Percentiles rank a stretch among this genome's conserved stretches.
Conservation (phyloP, 306 rosid genomes). For the Sicyos baderoa region DNA sequence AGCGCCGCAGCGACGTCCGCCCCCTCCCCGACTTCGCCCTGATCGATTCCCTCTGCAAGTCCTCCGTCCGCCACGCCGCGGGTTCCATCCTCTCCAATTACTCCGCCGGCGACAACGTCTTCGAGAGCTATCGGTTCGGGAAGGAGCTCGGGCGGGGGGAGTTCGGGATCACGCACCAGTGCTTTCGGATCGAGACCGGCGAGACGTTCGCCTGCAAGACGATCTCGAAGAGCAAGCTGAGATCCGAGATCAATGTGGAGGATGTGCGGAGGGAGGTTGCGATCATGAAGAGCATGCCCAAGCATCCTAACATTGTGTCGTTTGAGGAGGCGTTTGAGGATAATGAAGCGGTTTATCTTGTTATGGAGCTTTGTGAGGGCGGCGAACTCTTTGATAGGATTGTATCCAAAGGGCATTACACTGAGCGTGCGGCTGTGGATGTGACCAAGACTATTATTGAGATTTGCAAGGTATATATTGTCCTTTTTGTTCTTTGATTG, state of each 20-base stretch:
- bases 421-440: constrained; percentile 77
- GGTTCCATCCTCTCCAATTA: constrained; percentile 30
- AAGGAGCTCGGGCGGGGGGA: constrained; percentile 82
- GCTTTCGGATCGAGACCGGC: constrained; percentile 33
- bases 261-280: constrained; percentile 84
- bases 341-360: constrained; percentile 67
- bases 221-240: constrained; percentile 63
- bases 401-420: constrained; percentile 71
- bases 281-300: constrained; percentile 72
- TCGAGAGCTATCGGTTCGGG: constrained; percentile 42
- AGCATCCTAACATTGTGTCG: constrained; percentile 63
- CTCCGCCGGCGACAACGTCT: constrained; percentile 42
- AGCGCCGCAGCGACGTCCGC: constrained; percentile 18
- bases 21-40: constrained; percentile 9
- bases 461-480: constrained; percentile 62
- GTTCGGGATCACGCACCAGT: constrained; percentile 61
- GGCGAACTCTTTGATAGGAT: constrained; percentile 90
- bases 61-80: constrained; percentile 18
- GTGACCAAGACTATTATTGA: constrained; percentile 65
- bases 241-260: constrained; percentile 65
- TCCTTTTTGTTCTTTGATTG: neutral
- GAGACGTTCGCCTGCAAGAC: constrained; percentile 59
- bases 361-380: constrained; percentile 86
- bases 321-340: constrained; percentile 84
- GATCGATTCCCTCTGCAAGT: constrained; percentile 17